Conservation (phyloP, 805 yeast species). For the Teunomyces panamensis region DNA sequence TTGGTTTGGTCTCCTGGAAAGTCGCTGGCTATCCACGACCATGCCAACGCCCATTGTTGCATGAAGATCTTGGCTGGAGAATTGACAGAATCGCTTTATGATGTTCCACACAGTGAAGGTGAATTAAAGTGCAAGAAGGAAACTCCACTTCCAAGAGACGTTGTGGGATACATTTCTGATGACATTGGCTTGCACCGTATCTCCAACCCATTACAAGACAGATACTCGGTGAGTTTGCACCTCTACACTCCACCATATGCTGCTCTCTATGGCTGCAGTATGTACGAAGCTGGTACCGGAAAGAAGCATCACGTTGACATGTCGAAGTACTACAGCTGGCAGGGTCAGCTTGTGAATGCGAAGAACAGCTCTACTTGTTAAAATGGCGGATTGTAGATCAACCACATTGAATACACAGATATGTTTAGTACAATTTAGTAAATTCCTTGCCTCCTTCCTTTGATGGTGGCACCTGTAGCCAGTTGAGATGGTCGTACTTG, state of each 20-base stretch:
- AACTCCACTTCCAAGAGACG: conserved; percentile 32
- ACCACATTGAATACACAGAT: not conserved
- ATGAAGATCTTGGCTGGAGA: conserved; percentile 66
- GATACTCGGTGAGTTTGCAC: conserved; percentile 60
- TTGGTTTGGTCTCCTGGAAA: conserved; percentile 71
- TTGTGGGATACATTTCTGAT: conserved; percentile 66
- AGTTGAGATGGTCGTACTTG: conserved; percentile 61
- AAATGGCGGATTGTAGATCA: conserved; percentile 1
- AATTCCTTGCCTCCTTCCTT: conserved; percentile 58
- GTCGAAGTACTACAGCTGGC: conserved; percentile 60
- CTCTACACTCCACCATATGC: conserved; percentile 79
- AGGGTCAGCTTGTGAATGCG: conserved; percentile 42
- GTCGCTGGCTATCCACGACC: conserved; percentile 68
- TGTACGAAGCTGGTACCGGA: conserved; percentile 50
- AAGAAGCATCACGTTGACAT: conserved; percentile 53
- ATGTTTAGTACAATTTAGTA: conserved; percentile 39
- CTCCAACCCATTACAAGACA: conserved; percentile 42
- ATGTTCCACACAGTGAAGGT: conserved; percentile 40
- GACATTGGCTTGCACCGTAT: conserved; percentile 64
- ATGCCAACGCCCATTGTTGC: conserved; percentile 73
- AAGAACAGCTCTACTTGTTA: conserved; percentile 9
- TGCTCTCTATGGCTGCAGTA: conserved; percentile 51
- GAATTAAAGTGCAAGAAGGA: conserved; percentile 21
- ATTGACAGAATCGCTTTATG: conserved; percentile 56
- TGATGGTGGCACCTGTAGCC: conserved; percentile 74